Base-by-base conservation (phyloP, 2,329 filamentous ascomycete species). In the Trichoderma citrinoviride region DNA sequence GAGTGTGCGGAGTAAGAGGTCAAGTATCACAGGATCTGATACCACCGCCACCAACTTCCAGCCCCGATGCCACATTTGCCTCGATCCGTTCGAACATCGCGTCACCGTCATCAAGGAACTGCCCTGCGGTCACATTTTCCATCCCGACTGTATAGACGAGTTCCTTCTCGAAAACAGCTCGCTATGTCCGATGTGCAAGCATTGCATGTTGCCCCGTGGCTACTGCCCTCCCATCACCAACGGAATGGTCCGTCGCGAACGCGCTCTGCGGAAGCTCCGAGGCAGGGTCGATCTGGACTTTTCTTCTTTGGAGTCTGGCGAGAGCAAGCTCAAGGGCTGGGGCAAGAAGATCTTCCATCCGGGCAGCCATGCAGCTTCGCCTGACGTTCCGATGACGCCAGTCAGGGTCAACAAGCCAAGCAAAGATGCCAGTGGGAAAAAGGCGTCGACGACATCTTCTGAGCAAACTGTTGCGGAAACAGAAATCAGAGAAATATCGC, bases 71-170 rank as follows among this genome's bases (percentile, higher is more conserved):
- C 87, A 91, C n/a, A 97, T 98, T 61, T 99, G 95, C 73, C 83
- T 96, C 1, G 90, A 92, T 62, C 87, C 91, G 66, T 98, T 92
- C 72, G 83, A 90, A 29, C 84, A 87, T 17, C 84, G 86, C 43
- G 78, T 82, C 19, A 90, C 91, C 0, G 85, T 87, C 21, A 93
- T 98, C 63, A 90, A 93, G 63, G 91, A 97, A 76, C 81, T 98
- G 3, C 87, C 92, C 0, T 99, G 95, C 71, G 88, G 90, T 0
- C 95, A 99, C 74, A 94, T 98, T 64, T 99, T 93, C 76, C 94
- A 99, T 70, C 90, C 91, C 0, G 89, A 91, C 68, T 99, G 95
- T 73, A 93, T 98, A 68, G 93, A 98, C 73, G 85, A 88, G 23
- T 97, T 95, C 71, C 81, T 98, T 14, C 82, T 84, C 49, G 83